A percentile compares a stretch with the other conserved stretches of the same genome.
These are phyloP conservation scores for Sistotremastrum suecicum DNA, from an alignment of 768 basidiomycete species.

Conservation along the genomic window DNA sequence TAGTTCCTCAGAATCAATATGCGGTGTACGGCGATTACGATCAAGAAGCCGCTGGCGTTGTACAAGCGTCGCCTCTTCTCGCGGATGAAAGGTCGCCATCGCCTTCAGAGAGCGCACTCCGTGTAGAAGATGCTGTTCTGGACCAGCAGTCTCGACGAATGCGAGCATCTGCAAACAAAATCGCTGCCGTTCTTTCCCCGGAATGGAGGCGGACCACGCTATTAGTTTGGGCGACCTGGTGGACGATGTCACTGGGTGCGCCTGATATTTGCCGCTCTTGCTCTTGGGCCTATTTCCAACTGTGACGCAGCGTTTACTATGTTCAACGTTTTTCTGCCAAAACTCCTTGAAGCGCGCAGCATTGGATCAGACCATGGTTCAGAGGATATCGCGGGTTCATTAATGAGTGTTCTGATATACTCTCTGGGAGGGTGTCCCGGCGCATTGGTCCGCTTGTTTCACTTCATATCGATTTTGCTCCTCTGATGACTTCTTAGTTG, in stretches of 20 bases:
- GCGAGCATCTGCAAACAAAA: slow-evolving; percentile 52
- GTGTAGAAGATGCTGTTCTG: slow-evolving; percentile 26
- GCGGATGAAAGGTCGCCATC: neutral
- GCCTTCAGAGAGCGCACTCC: slow-evolving; percentile 17
- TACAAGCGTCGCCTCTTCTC: neutral
- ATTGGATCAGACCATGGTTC: slow-evolving; percentile 13
- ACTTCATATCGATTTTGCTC: neutral
- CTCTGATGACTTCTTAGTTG: slow-evolving; percentile 29
- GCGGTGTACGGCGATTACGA: neutral
- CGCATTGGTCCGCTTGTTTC: slow-evolving; percentile 42
- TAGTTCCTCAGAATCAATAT: neutral
- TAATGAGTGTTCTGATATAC: slow-evolving; percentile 83
- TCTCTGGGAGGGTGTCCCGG: slow-evolving; percentile 78
- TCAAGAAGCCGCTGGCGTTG: neutral
- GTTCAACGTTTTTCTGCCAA: slow-evolving; percentile 88
- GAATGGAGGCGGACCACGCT: slow-evolving; percentile 69
- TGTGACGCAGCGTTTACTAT: slow-evolving; percentile 56
- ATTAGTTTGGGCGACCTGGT: slow-evolving; percentile 71
- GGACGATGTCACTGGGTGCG: slow-evolving; percentile 61
- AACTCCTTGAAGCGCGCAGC: slow-evolving; percentile 54
- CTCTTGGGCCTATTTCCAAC: neutral
- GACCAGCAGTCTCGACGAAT: slow-evolving; percentile 36
- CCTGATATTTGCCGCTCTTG: slow-evolving; percentile 2
- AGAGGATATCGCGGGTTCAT: slow-evolving; percentile 41
- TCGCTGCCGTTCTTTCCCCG: slow-evolving; percentile 55